phyloP scores from a whole-genome alignment of 2,329 filamentous ascomycete genomes.

The Orbilia javanica region DNA sequence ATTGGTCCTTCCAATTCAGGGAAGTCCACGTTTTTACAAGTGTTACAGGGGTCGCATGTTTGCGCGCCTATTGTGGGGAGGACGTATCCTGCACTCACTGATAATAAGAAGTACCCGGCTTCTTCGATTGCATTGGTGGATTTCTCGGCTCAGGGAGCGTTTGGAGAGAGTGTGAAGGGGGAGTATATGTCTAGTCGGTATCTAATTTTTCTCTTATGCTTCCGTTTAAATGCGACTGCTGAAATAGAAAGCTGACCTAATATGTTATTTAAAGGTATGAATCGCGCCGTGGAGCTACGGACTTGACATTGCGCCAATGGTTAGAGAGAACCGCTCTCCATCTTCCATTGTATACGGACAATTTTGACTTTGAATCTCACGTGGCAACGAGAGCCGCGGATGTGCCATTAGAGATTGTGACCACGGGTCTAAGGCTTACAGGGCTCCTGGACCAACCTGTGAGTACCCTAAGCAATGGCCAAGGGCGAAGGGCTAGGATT shows the following conservation, averaged over 20 bases:
- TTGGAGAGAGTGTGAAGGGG: slow-evolving; percentile 68
- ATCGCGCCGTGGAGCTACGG: slow-evolving; percentile 84
- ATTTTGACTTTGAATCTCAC: slow-evolving; percentile 65
- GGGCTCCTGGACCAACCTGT: slow-evolving; percentile 83
- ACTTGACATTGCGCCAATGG: slow-evolving; percentile 86
- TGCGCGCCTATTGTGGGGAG: slow-evolving; percentile 81
- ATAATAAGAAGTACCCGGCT: slow-evolving; percentile 68
- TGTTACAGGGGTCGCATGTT: slow-evolving; percentile 80
- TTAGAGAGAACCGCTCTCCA: slow-evolving; percentile 87
- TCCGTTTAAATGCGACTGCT: no score
- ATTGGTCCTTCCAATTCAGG: slow-evolving; percentile 82
- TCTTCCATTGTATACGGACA: slow-evolving; percentile 71
- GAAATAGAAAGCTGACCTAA: slow-evolving; percentile 62
- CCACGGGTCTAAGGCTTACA: slow-evolving; percentile 77
- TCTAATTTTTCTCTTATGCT: background rate
- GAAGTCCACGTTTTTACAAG: slow-evolving; percentile 84
- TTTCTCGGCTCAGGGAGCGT: slow-evolving; percentile 73
- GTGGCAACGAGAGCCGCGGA: slow-evolving; percentile 65
- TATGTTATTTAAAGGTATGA: slow-evolving; percentile 91
- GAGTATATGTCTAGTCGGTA: slow-evolving; percentile 62
- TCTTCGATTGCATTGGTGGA: slow-evolving; percentile 86
- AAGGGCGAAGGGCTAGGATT: slow-evolving; percentile 87
- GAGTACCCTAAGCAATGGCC: slow-evolving; percentile 91
- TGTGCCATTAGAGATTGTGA: slow-evolving; percentile 73
- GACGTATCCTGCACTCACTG: slow-evolving; percentile 81